These are phyloP conservation scores for Penicillium longicatenatum DNA, from an alignment of 495 filamentous ascomycete species.

Conservation along the genomic window DNA sequence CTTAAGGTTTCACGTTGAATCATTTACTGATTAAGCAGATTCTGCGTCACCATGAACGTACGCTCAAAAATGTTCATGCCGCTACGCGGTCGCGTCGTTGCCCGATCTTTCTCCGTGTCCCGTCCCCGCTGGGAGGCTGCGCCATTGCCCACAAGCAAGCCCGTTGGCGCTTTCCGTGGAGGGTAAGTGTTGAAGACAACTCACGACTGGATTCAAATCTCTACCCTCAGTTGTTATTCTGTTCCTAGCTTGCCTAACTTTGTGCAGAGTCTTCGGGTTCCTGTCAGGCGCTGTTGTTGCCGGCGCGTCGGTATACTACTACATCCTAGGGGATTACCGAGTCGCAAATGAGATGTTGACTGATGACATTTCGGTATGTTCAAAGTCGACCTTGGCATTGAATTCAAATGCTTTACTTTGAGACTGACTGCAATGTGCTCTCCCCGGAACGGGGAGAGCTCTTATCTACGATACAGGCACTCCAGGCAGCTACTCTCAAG, in stretches of 20 bases:
- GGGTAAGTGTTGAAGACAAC: slow-evolving; percentile 60
- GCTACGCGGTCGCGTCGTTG: slow-evolving; percentile 27
- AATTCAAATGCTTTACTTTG: slow-evolving; percentile 1
- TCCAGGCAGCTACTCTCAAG: slow-evolving; percentile 84
- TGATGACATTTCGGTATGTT: slow-evolving; percentile 91
- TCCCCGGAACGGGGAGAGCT: slow-evolving; percentile 8
- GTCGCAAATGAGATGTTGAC: slow-evolving; percentile 91
- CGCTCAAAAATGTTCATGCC: slow-evolving; percentile 25
- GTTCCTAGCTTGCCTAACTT: slow-evolving; percentile 3
- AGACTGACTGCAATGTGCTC: slow-evolving; percentile 6
- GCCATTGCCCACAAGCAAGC: slow-evolving; percentile 70
- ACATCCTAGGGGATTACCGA: slow-evolving; percentile 89
- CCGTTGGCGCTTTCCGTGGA: slow-evolving; percentile 88
- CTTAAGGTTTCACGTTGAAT: slow-evolving; percentile 1
- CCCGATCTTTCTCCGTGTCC: slow-evolving; percentile 41
- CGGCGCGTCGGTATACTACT: slow-evolving; percentile 83
- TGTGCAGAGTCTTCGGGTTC: slow-evolving; percentile 83
- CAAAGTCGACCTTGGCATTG: slow-evolving; percentile 11
- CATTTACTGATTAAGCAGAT: slow-evolving; percentile 11
- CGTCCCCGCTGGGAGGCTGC: slow-evolving; percentile 34
- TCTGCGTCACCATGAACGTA: slow-evolving; percentile 27
- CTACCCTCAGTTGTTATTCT: not conserved
- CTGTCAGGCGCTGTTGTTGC: slow-evolving; percentile 80
- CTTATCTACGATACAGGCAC: slow-evolving; percentile 56
- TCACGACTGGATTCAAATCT: not conserved